phyloP scores from a whole-genome alignment of 2,329 filamentous ascomycete genomes.

The Pezicula carpinea region DNA sequence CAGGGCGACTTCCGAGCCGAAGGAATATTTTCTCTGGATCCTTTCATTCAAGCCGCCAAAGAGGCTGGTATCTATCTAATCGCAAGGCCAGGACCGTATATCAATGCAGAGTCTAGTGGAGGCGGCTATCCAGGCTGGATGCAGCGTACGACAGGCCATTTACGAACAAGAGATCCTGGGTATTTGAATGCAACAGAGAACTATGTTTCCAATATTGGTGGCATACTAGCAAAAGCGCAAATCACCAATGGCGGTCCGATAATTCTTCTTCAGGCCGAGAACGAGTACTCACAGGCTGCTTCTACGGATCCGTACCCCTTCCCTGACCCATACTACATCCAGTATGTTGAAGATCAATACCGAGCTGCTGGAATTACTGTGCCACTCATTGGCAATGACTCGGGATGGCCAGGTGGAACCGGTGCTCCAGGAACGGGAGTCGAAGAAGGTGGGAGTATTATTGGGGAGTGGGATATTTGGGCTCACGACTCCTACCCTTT shows the following conservation, averaged over 20 bases:
- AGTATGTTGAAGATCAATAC: conserved; percentile 65
- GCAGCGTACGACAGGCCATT: conserved; percentile 55
- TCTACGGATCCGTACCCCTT: too few species aligned
- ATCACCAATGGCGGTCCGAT: conserved; percentile 75
- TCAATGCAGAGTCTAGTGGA: conserved; percentile 67
- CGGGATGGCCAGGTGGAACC: too few species aligned
- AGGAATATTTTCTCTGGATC: conserved; percentile 66
- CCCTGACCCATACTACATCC: conserved; percentile 64
- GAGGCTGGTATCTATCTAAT: conserved; percentile 70
- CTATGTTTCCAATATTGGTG: conserved; percentile 56
- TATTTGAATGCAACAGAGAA: conserved; percentile 58
- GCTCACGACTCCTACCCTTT: conserved; percentile 39
- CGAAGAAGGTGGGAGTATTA: too few species aligned
- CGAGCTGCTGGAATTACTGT: conserved; percentile 66
- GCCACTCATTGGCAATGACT: conserved; percentile 73
- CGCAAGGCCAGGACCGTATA: conserved; percentile 62
- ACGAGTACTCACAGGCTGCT: conserved; percentile 52
- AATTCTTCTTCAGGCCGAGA: conserved; percentile 73
- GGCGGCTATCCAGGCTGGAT: conserved; percentile 79
- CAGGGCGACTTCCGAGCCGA: conserved; percentile 63
- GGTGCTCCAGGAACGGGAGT: too few species aligned
- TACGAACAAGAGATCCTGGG: conserved; percentile 55
- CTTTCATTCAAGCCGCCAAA: conserved; percentile 69
- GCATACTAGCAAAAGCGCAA: conserved; percentile 65
- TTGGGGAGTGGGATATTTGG: too few species aligned